These are phyloP conservation scores for Coniella vitis DNA, from an alignment of 2,329 filamentous ascomycete genomes.

Conservation along the genomic window DNA sequence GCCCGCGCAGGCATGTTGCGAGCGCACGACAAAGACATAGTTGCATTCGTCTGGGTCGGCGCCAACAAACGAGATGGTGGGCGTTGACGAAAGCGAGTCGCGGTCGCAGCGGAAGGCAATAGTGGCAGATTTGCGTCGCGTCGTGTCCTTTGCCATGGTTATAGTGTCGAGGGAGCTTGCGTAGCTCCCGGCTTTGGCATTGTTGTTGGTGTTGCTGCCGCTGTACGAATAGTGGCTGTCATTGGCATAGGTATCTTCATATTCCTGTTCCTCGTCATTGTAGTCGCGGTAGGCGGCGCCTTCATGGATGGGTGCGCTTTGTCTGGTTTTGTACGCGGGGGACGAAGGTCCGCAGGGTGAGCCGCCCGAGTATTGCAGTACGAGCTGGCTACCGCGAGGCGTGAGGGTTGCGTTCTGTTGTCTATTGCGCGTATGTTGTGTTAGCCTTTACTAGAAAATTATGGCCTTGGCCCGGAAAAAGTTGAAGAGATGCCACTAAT, in stretches of 20 bases:
- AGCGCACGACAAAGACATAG: slow-evolving; percentile 92
- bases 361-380: slow-evolving; percentile 70
- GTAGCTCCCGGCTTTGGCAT: slow-evolving; percentile 4
- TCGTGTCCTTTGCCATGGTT: slow-evolving; percentile 25
- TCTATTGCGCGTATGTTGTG: slow-evolving; percentile 28
- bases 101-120: slow-evolving; percentile 92
- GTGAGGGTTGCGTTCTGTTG: slow-evolving; percentile 46
- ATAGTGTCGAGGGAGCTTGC: slow-evolving; percentile 18
- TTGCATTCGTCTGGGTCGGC: slow-evolving; percentile 80
- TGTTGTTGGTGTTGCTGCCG: slow-evolving; percentile 12
- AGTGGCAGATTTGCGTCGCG: slow-evolving; percentile 67
- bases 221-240: slow-evolving; percentile 19
- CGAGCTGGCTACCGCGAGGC: slow-evolving; percentile 64
- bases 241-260: slow-evolving; percentile 13
- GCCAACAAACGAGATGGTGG: slow-evolving; percentile 77
- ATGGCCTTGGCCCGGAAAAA: too few relatives aligned
- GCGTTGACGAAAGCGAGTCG: slow-evolving; percentile 62
- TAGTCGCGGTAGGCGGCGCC: slow-evolving; percentile 19
- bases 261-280: slow-evolving; percentile 26
- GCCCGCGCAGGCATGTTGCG: slow-evolving; percentile 68
- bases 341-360: slow-evolving; percentile 60
- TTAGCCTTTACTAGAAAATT: background rate
- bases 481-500: too few relatives aligned
- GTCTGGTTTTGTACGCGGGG: slow-evolving; percentile 22
- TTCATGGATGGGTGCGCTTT: slow-evolving; percentile 22